Percentiles rank a stretch among this genome's conserved stretches.
Conservation (phyloP, 805 yeast genomes). For the Myxozyma monticola region DNA sequence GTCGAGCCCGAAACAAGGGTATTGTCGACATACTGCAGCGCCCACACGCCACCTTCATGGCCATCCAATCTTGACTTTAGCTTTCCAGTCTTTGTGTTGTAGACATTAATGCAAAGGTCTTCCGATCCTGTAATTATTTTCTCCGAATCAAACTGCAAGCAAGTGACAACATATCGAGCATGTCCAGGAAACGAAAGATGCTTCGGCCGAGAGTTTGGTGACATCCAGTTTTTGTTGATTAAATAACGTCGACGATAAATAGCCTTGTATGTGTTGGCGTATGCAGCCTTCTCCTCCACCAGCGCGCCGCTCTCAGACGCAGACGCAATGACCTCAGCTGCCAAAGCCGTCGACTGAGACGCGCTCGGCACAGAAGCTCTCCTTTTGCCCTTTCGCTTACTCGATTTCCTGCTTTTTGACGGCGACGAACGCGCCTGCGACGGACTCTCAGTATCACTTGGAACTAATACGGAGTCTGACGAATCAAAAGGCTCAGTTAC, state of each 20-base stretch:
- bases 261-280: constrained; percentile 47
- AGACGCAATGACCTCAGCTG: background rate
- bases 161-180: constrained; percentile 84
- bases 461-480: background rate
- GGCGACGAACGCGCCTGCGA: background rate
- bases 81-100: constrained; percentile 71
- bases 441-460: background rate
- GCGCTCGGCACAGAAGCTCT: background rate
- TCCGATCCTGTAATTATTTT: constrained; percentile 91
- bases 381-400: background rate
- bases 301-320: background rate
- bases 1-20: constrained; percentile 92
- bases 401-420: background rate
- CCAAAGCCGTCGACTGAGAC: background rate
- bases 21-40: constrained; percentile 75
- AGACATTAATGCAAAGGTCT: constrained; percentile 76
- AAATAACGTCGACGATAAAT: constrained; percentile 60
- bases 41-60: constrained; percentile 99
- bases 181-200: constrained; percentile 67
- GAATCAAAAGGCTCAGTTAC: background rate
- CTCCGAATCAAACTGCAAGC: constrained; percentile 89
- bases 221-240: constrained; percentile 76
- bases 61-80: constrained; percentile 66
- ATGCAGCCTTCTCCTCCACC: background rate
- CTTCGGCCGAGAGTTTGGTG: constrained; percentile 66